Evolutionary conservation across 495 filamentous ascomycete genomes (phyloP), one percentile per base, ranked within the genome.

Genomic region (Aspergillus indologenus): DNA sequence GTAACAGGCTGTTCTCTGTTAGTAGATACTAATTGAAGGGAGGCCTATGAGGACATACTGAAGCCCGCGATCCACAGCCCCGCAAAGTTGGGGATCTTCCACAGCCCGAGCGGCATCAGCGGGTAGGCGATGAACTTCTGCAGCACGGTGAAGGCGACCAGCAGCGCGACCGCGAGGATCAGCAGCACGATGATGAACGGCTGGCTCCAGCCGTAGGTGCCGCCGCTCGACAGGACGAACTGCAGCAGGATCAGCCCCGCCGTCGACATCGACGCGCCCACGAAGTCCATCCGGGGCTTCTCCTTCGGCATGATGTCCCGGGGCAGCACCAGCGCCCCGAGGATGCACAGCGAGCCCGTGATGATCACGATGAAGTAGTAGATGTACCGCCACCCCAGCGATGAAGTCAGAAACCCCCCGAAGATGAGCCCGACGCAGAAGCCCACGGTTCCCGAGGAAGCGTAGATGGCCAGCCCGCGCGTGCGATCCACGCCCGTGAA

Each of bases 131-230:
- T 68, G 56, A 67, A 72, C 18, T 69, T 71, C 56, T 74, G 66
- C 21, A 65, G 48, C 21, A 75, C 9, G 6, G 62, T 59, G 53
- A 83, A 83, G 6, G 59, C 72, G 20, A 63, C 65, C 21, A 82
- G 70, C 20, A 77, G 65, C 9, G 63, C 57, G 34, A 80, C 54
- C 1, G 78, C 71, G 1, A 77, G 29, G 44, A 80, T 64, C 19
- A 83, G 59, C 0, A 82, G 70, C 7, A 68, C 71, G 49, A 78
- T 74, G 53, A 79, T 71, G 55, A 82, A 81, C 0, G 79, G 73
- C 5, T 58, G 65, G 6, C 60, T 58, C 80, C 81, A 83, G 23
- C 80, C 80, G n/a, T 75, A 74, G 5, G 58, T 54, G 47, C 71
- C 69, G 0, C 71, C 71, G 47, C 71, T 67, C 6, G 71, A 74